Evolutionary conservation across 2,329 filamentous ascomycete species (phyloP).

Genomic region (Penicillium sp.): DNA sequence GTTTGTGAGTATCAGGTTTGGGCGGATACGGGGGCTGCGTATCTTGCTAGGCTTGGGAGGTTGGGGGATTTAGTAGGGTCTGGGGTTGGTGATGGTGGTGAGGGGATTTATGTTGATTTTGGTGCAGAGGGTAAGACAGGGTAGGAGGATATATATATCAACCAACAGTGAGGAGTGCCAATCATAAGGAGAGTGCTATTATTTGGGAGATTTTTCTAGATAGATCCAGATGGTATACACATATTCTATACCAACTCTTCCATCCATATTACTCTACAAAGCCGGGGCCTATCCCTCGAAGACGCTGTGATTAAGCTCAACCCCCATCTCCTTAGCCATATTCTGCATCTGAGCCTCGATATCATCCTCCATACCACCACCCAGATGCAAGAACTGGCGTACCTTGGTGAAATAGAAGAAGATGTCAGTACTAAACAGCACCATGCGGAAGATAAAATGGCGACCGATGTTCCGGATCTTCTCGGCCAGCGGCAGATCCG

Average conservation of each 20-base stretch:
- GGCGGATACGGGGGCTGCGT: conserved; percentile 48
- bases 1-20: conserved; percentile 46
- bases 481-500: conserved; percentile 61
- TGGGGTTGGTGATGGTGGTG: background rate
- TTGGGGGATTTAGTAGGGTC: conserved; percentile 13
- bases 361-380: conserved; percentile 89
- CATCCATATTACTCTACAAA: background rate
- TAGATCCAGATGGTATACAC: conserved; percentile 5
- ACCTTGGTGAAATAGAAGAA: conserved; percentile 80
- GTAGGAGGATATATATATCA: background rate
- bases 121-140: background rate
- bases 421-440: conserved; percentile 74
- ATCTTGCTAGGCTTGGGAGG: conserved; percentile 37
- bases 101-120: background rate
- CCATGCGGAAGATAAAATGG: conserved; percentile 78
- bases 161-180: background rate
- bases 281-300: conserved; percentile 70
- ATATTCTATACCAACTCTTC: background rate
- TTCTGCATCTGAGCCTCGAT: conserved; percentile 83
- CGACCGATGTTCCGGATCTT: conserved; percentile 68
- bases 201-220: conserved; percentile 11
- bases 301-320: conserved; percentile 83
- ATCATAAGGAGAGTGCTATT: background rate
- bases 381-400: conserved; percentile 71
- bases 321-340: conserved; percentile 86